These are phyloP conservation scores for Aspergillus pseudoterreus DNA, from an alignment of 2,329 filamentous ascomycete genomes.

Conservation along the genomic window DNA sequence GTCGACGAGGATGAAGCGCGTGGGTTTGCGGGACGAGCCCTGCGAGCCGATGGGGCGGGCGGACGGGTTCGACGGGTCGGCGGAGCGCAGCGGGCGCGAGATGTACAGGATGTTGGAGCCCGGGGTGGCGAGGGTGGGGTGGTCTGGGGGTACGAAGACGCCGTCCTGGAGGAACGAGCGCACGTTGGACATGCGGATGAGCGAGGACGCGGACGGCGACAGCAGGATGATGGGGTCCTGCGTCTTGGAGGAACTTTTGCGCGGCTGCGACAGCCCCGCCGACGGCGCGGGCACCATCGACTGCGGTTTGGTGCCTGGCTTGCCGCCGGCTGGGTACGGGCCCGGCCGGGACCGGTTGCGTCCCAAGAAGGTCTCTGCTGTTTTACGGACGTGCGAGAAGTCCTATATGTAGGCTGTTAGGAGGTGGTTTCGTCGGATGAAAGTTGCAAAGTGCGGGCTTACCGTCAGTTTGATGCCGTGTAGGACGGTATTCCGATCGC, in stretches of 20 bases:
- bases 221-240: conserved; percentile 90
- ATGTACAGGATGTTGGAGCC: conserved; percentile 81
- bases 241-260: conserved; percentile 46
- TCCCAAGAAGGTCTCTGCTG: conserved; percentile 71
- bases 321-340: conserved; percentile 31
- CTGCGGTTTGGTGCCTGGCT: conserved; percentile 31
- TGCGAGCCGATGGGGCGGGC: conserved; percentile 54
- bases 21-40: conserved; percentile 52
- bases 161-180: conserved; percentile 89
- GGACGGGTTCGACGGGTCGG: conserved; percentile 27
- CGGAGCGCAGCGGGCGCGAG: conserved; percentile 65
- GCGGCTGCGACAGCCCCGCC: conserved; percentile 35
- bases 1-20: conserved; percentile 95
- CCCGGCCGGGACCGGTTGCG: conserved; percentile 43
- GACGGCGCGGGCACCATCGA: conserved; percentile 32
- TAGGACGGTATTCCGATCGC: conserved; percentile 84
- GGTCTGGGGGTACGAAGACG: conserved; percentile 72
- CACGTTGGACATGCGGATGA: conserved; percentile 93
- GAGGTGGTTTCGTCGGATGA: too few relatives aligned
- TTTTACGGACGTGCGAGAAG: conserved; percentile 88
- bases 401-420: conserved; percentile 58
- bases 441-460: conserved; percentile 15
- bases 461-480: conserved; percentile 86
- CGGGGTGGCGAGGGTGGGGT: conserved; percentile 56
- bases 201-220: conserved; percentile 89